Conservation (phyloP, 1,284 basidiomycete genomes). For the Cryptococcus amylolentus region DNA sequence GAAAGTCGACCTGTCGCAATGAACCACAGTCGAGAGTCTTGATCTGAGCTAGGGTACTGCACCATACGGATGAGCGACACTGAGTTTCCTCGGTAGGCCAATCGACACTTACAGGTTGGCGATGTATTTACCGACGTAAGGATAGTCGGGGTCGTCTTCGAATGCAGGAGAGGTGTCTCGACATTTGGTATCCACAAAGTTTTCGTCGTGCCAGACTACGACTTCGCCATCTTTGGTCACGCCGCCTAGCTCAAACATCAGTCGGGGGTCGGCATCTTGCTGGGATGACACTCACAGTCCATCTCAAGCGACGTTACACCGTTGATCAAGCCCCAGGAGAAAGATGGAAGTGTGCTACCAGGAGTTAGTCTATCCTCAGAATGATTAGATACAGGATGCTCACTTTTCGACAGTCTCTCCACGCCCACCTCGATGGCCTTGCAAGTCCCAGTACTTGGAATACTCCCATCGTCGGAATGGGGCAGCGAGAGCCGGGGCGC, state of each 20-base stretch:
- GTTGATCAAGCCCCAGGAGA: constrained; percentile 64
- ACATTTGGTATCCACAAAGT: constrained; percentile 62
- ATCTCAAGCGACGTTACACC: constrained; percentile 71
- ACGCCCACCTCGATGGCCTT: constrained; percentile 74
- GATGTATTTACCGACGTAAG: constrained; percentile 63
- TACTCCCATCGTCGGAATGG: constrained; percentile 29
- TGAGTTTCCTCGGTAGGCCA: neutral
- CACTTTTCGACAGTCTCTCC: constrained; percentile 53
- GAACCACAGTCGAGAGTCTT: constrained; percentile 74
- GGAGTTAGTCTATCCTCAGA: neutral
- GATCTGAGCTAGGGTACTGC: constrained; percentile 63
- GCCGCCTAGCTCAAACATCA: constrained; percentile 5
- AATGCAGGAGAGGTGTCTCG: constrained; percentile 59
- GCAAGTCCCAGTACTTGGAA: constrained; percentile 34
- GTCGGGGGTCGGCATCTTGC: neutral
- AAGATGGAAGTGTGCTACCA: constrained; percentile 22
- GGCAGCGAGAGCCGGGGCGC: neutral
- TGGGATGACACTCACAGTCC: constrained; percentile 48
- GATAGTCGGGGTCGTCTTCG: constrained; percentile 28
- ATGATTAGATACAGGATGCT: neutral
- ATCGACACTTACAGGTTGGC: constrained; percentile 56
- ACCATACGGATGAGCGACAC: neutral
- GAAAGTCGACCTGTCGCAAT: constrained; percentile 60
- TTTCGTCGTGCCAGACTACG: constrained; percentile 74
- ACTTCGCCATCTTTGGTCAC: constrained; percentile 62